These are phyloP conservation scores for Paecilomyces sp. DNA, from an alignment of 2,329 filamentous ascomycete species.

Conservation along the genomic window DNA sequence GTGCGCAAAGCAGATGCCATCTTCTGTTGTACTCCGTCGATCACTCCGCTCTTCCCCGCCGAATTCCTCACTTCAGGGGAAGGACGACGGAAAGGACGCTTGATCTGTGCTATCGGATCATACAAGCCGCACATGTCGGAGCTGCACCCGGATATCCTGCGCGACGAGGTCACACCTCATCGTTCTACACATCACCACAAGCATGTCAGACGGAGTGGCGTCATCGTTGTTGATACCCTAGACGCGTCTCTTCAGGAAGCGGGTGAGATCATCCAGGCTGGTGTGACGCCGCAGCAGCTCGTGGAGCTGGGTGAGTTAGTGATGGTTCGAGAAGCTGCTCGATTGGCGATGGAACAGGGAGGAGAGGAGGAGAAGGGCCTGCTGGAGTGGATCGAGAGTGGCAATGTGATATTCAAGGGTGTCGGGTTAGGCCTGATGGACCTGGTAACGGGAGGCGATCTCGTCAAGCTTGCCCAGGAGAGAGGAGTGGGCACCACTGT, in stretches of 20 bases:
- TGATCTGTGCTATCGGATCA: conserved; percentile 38
- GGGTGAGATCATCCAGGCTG: conserved; percentile 77
- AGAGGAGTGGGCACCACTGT: conserved; percentile 47
- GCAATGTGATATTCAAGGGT: conserved; percentile 64
- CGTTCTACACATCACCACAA: conserved; percentile 39
- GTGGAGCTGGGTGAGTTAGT: conserved; percentile 81
- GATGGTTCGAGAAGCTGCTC: conserved; percentile 52
- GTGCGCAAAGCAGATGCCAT: conserved; percentile 68
- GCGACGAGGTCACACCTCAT: conserved; percentile 48
- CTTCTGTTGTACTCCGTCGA: conserved; percentile 80
- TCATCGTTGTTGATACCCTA: conserved; percentile 60
- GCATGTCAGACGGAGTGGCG: conserved; percentile 51
- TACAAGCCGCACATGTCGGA: conserved; percentile 72
- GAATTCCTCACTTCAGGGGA: conserved; percentile 59
- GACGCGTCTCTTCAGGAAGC: conserved; percentile 75
- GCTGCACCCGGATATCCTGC: conserved; percentile 68
- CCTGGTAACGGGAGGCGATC: conserved; percentile 53
- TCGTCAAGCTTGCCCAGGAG: conserved; percentile 50
- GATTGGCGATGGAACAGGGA: conserved; percentile 23
- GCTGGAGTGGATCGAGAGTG: conserved; percentile 53
- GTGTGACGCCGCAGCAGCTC: conserved; percentile 64
- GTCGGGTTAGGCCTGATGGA: conserved; percentile 65
- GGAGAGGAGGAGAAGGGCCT: conserved; percentile 37
- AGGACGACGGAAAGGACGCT: conserved; percentile 37
- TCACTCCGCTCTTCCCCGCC: conserved; percentile 66